Conservation (phyloP, 1,139 yeast species). For the Magnusiomyces magnusii region DNA sequence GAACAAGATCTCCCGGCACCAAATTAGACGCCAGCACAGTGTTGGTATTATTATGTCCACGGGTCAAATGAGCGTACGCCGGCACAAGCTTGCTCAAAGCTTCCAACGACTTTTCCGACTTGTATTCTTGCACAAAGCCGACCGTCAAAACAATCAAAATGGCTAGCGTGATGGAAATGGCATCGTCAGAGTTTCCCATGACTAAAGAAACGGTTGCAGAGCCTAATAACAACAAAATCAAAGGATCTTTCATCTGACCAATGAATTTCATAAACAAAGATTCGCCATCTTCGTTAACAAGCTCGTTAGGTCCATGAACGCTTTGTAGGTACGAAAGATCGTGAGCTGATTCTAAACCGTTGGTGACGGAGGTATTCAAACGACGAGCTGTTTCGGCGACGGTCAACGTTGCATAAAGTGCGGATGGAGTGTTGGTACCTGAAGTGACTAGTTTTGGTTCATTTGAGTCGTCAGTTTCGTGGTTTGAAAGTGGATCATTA, state of each 20-base stretch:
- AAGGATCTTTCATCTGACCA: conserved; percentile 74
- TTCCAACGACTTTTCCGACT: conserved; percentile 87
- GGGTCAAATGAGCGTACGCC: conserved; percentile 81
- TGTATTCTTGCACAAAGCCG: conserved; percentile 92
- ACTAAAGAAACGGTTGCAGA: conserved; percentile 77
- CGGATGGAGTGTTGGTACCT: conserved; percentile 34
- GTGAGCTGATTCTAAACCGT: conserved; percentile 59
- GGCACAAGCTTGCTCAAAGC: conserved; percentile 90
- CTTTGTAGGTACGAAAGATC: conserved; percentile 66
- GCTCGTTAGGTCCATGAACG: conserved; percentile 70
- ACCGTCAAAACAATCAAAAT: conserved; percentile 86
- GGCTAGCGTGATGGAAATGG: conserved; percentile 81
- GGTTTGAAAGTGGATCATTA: background rate
- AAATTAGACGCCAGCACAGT: conserved; percentile 76
- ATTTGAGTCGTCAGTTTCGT: background rate
- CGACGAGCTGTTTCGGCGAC: conserved; percentile 55
- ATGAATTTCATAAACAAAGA: conserved; percentile 59
- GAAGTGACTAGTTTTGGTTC: background rate
- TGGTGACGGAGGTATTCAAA: conserved; percentile 49
- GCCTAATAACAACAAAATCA: conserved; percentile 77
- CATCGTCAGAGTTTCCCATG: conserved; percentile 93
- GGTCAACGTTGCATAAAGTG: conserved; percentile 48
- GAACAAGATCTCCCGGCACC: conserved; percentile 93
- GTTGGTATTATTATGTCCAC: conserved; percentile 60
- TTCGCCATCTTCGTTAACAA: conserved; percentile 69